Percentiles rank a stretch among this genome's conserved stretches.
phyloP scores from a whole-genome alignment of 192 early-diverging fungal species.

The Rhizophlyctis rosea region DNA sequence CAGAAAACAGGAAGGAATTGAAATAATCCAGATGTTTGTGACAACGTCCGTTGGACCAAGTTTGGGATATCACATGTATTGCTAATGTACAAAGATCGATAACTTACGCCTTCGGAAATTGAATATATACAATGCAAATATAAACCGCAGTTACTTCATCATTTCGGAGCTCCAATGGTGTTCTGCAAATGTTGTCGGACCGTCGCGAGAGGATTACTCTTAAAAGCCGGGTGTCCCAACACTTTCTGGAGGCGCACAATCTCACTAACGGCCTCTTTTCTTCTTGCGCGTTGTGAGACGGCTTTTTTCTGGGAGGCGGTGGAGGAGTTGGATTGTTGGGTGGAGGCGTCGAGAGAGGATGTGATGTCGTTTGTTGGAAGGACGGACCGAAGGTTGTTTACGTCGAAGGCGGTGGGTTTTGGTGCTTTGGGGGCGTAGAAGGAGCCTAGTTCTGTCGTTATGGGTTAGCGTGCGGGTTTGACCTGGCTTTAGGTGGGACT shows the following conservation, averaged over 20 bases:
- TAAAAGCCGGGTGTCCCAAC: constrained; percentile 67
- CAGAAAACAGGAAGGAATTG: too few relatives aligned
- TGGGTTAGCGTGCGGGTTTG: too few relatives aligned
- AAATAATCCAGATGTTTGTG: too few relatives aligned
- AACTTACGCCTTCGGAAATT: too few relatives aligned
- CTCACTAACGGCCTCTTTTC: constrained; percentile 64
- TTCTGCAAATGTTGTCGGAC: constrained; percentile 75
- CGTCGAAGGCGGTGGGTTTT: constrained; percentile 1
- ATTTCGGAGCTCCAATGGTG: too few relatives aligned
- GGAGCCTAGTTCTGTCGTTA: constrained; percentile 10
- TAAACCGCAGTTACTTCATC: too few relatives aligned
- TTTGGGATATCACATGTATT: too few relatives aligned
- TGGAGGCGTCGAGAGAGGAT: background rate
- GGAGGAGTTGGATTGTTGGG: background rate
- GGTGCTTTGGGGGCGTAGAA: background rate
- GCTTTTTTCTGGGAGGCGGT: background rate
- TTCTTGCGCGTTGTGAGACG: constrained; percentile 48
- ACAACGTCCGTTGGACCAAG: too few relatives aligned
- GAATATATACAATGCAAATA: too few relatives aligned
- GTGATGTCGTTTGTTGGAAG: constrained; percentile 17
- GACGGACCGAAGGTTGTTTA: constrained; percentile 4
- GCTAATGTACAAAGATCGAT: too few relatives aligned
- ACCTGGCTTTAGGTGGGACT: too few relatives aligned
- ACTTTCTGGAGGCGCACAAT: constrained; percentile 73
- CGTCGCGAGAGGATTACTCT: constrained; percentile 65